Percentiles rank a stretch among this genome's conserved stretches.
These are phyloP conservation scores for Collybia sordida DNA, from an alignment of 768 basidiomycete species.

Conservation along the genomic window DNA sequence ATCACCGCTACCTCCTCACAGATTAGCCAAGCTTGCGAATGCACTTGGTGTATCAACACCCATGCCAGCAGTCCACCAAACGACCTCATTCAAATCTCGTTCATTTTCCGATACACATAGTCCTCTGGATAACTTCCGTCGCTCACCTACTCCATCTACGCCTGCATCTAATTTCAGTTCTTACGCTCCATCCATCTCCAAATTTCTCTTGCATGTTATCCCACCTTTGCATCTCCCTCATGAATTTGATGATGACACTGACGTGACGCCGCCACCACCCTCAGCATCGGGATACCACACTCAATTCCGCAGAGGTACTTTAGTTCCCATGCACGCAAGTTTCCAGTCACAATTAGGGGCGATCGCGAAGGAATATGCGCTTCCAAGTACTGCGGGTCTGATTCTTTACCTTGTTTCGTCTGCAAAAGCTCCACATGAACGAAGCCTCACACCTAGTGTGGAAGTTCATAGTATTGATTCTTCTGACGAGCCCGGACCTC, in stretches of 20 bases:
- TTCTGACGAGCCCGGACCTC: constrained; percentile 66
- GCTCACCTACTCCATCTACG: constrained; percentile 53
- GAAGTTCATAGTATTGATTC: constrained; percentile 24
- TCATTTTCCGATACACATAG: constrained; percentile 33
- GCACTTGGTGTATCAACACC: constrained; percentile 82
- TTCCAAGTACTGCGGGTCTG: constrained; percentile 84
- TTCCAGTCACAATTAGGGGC: constrained; percentile 80
- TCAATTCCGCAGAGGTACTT: constrained; percentile 80
- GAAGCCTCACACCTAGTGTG: constrained; percentile 7
- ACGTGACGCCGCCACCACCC: constrained; percentile 51
- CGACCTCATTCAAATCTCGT: constrained; percentile 29
- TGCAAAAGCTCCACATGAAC: constrained; percentile 14
- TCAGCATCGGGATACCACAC: constrained; percentile 74
- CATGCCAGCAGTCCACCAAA: constrained; percentile 48
- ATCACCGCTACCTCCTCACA: constrained; percentile 70
- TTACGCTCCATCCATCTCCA: constrained; percentile 49
- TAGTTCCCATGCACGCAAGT: constrained; percentile 83
- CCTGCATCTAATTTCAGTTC: constrained; percentile 37
- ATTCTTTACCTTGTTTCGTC: constrained; percentile 73
- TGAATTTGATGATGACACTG: constrained; percentile 48
- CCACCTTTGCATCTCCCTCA: constrained; percentile 76
- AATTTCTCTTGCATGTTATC: constrained; percentile 79
- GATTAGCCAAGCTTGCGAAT: constrained; percentile 82
- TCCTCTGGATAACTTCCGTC: constrained; percentile 37
- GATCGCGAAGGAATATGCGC: constrained; percentile 91